Evolutionary conservation across 23 red algal species (phyloP), one percentile per base, ranked within the genome.

Genomic region (Cyanidium caldarium): DNA sequence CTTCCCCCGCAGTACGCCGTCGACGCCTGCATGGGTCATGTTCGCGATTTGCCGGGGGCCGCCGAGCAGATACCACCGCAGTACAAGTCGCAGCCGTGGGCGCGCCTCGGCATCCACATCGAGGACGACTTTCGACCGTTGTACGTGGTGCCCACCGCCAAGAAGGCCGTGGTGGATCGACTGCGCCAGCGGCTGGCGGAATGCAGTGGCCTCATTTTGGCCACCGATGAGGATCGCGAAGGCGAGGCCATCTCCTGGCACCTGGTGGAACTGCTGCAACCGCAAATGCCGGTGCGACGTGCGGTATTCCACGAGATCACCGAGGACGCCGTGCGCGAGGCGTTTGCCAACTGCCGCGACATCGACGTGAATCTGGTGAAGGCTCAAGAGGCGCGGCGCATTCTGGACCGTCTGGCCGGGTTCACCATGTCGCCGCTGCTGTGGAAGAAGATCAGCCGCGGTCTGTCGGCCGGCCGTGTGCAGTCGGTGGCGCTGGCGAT

Each of bases 181-280:
- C 77, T 96, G 14, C 57, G 71, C 5, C 37, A 65, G 29, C 72
- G 76, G 39, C 76, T 96, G 36, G 35, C 67, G 0, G 37, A 80
- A 20, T 58, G 66, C 35, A 44, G 70, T 39, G 71, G 82, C 65
- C 76, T 96, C 13, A 80, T 96, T n/a, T 46, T 96, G 40, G 91
- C 91, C 0, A 96, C 91, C 0, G 91, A 96, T 46, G 91, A 88
- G 65, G 91, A 96, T 66, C 82, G 91, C 0, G 91, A 96, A 73
- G 91, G 91, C 33, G 91, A 96, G 71, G 91, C 91, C 19, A 96
- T 96, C 43, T 80, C 91, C 13, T 96, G 91, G 91, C 91, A 96
- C 57, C 73, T 96, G 0, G 73, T 83, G 30, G 44, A 96, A 69
- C 51, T 88, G 10, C 81, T 96, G 26, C 76, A 84, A 51, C 91